Conservation (phyloP, 148 eudicot species). For the Agrostemma githago region DNA sequence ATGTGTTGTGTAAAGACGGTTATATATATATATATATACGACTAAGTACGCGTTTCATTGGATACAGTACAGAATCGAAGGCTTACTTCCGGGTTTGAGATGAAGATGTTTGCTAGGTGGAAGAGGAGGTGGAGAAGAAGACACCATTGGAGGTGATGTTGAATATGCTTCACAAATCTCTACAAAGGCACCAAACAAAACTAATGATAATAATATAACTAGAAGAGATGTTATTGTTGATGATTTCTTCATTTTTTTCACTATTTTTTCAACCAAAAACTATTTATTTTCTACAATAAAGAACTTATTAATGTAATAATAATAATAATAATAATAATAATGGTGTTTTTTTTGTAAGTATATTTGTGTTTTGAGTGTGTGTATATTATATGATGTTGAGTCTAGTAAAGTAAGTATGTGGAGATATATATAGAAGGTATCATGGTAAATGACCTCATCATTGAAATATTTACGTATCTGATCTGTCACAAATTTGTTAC, state of each 20-base stretch:
- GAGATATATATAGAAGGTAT: conserved; percentile 8
- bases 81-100: conserved; percentile 11
- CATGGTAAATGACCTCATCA: no score
- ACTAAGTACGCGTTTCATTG: no score
- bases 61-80: neutral
- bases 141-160: neutral
- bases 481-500: no score
- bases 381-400: neutral
- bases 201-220: conserved; percentile 11
- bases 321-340: no score
- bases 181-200: conserved; percentile 8
- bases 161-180: conserved; percentile 17
- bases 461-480: no score
- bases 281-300: neutral
- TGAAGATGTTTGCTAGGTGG: conserved; percentile 19
- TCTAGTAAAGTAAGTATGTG: neutral
- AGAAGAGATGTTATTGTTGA: conserved; percentile 18
- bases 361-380: neutral
- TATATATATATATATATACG: no score
- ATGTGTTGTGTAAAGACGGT: no score
- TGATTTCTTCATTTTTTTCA: conserved; percentile 1
- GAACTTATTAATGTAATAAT: neutral
- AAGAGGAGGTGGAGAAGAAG: conserved; percentile 13
- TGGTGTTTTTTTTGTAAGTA: conserved; percentile 1
- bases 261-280: neutral